Percentiles rank a stretch among this genome's conserved stretches.
Evolutionary conservation across 2,329 filamentous ascomycete species (phyloP).

Genomic region (Aspergillus neotritici): DNA sequence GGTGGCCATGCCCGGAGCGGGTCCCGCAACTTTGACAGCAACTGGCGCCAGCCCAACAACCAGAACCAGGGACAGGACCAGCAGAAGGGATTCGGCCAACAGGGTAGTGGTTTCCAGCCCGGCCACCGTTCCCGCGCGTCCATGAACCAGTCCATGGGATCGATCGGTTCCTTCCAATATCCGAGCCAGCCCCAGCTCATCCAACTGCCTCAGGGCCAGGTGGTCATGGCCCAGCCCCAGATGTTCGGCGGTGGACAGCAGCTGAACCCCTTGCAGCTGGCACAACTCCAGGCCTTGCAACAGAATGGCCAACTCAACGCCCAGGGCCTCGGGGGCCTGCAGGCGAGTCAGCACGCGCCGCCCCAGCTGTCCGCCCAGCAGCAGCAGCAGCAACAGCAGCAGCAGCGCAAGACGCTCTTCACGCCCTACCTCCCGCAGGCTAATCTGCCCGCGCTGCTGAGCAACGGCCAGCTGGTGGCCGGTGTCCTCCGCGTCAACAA

Average conservation of each 20-base stretch:
- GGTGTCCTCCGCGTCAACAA: conserved; percentile 98
- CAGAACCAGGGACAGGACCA: conserved; percentile 44
- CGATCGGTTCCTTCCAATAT: conserved; percentile 84
- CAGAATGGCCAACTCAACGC: conserved; percentile 81
- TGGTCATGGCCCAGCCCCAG: conserved; percentile 70
- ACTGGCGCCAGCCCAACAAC: conserved; percentile 82
- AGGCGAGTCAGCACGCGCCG: conserved; percentile 66
- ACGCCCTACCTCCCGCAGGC: conserved; percentile 96
- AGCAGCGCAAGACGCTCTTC: conserved; percentile 96
- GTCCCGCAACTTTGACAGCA: conserved; percentile 94
- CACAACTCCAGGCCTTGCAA: conserved; percentile 87
- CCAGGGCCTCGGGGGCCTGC: conserved; percentile 60
- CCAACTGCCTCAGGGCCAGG: conserved; percentile 75
- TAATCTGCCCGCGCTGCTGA: conserved; percentile 80
- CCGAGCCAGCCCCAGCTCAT: conserved; percentile 79
- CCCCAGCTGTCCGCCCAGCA: conserved; percentile 52
- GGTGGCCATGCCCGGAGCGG: conserved; percentile 69
- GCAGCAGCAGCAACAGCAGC: conserved; percentile 66
- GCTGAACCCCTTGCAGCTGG: conserved; percentile 79
- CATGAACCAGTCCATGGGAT: conserved; percentile 77
- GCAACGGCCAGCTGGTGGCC: conserved; percentile 88
- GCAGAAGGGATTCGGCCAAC: conserved; percentile 60
- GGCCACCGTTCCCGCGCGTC: conserved; percentile 83
- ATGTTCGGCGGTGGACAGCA: conserved; percentile 78
- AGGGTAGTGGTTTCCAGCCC: conserved; percentile 75